Conservation (phyloP, 306 rosid genomes). For the Abrus pulchellus region DNA sequence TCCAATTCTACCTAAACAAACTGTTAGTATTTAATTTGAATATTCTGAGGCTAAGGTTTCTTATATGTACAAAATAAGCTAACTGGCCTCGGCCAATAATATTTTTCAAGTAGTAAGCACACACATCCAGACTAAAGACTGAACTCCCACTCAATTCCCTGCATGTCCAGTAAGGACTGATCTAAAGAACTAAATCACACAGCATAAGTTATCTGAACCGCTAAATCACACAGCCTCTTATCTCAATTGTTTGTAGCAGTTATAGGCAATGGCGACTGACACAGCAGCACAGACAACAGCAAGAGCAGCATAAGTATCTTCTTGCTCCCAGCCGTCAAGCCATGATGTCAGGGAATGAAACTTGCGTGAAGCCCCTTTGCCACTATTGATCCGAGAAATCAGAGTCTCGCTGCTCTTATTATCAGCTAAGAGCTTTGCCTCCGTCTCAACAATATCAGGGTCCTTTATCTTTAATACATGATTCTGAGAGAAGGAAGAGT, state of each 20-base stretch:
- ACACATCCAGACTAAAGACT: constrained; percentile 39
- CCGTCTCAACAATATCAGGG: constrained; percentile 54
- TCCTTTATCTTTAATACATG: constrained; percentile 28
- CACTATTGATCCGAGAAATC: constrained; percentile 56
- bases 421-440: constrained; percentile 55
- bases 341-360: constrained; percentile 75
- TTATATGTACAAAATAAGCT: constrained; percentile 49
- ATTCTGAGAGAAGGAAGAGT: constrained; percentile 68
- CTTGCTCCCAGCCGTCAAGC: constrained; percentile 91
- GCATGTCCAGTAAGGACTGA: constrained; percentile 13
- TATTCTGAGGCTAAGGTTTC: constrained; percentile 45
- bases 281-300: constrained; percentile 87
- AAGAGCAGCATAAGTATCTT: constrained; percentile 85
- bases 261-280: constrained; percentile 81
- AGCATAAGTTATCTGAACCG: constrained; percentile 33
- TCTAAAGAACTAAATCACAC: constrained; percentile 42
- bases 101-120: constrained; percentile 26
- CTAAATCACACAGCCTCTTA: constrained; percentile 39
- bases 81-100: constrained; percentile 45
- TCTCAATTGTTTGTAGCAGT: constrained; percentile 80
- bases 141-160: constrained; percentile 27
- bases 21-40: constrained; percentile 23
- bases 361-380: constrained; percentile 66
- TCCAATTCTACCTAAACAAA: constrained; percentile 37
- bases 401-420: constrained; percentile 56